phyloP scores from a whole-genome alignment of 2,329 filamentous ascomycete genomes.

The Aspergillus persii region DNA sequence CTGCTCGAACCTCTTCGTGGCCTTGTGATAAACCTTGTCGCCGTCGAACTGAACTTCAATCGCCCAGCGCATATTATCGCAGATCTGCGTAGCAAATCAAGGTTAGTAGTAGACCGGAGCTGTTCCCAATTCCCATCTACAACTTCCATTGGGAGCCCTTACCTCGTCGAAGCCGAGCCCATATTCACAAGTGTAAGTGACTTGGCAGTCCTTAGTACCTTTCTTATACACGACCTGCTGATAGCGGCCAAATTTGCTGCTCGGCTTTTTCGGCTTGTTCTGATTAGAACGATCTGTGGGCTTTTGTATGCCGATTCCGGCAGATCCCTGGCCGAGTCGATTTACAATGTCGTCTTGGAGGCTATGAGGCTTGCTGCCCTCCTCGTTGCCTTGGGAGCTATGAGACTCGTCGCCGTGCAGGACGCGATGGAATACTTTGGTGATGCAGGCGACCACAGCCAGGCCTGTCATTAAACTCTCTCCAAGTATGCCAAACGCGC shows the following conservation, averaged over 20 bases:
- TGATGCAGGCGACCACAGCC: background rate
- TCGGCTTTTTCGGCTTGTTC: background rate
- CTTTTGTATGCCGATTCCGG: background rate
- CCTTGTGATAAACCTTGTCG: background rate
- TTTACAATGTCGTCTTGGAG: background rate
- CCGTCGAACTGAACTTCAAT: background rate
- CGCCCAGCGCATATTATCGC: slow-evolving; percentile 3
- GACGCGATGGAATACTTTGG: background rate
- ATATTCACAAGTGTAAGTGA: slow-evolving; percentile 4
- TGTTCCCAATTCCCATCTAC: background rate
- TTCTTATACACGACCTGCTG: background rate
- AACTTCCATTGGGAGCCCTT: background rate
- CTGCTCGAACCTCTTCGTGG: background rate
- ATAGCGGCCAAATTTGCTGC: background rate
- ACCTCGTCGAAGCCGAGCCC: slow-evolving; percentile 3
- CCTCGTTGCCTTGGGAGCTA: background rate
- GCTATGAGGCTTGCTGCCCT: background rate
- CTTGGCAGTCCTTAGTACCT: background rate
- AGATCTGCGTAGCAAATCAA: background rate
- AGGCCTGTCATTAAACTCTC: background rate
- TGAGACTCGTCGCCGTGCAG: background rate
- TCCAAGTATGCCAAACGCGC: background rate
- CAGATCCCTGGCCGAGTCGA: background rate
- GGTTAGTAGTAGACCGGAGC: background rate
- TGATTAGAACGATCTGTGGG: background rate